A percentile compares a stretch with the other conserved stretches of the same genome.
Conservation (phyloP, 2,329 filamentous ascomycete species). For the Arachnomyces sp. region DNA sequence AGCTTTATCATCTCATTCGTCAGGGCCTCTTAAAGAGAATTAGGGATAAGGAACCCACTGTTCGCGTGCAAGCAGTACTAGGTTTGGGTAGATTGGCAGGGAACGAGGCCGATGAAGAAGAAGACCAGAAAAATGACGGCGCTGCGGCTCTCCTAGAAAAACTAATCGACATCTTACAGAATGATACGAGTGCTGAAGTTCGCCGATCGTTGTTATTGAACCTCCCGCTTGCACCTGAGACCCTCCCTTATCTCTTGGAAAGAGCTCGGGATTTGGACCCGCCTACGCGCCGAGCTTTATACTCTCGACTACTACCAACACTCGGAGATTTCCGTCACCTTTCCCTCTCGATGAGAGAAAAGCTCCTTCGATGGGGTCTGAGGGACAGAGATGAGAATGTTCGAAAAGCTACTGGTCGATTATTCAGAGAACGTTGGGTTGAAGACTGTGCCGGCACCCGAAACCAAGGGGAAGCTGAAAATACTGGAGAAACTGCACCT, state of each 20-base stretch:
- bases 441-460: conserved; percentile 76
- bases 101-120: conserved; percentile 61
- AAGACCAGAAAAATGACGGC: conserved; percentile 59
- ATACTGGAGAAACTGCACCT: conserved; percentile 46
- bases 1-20: conserved; percentile 75
- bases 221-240: conserved; percentile 74
- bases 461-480: conserved; percentile 50
- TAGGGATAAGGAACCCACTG: conserved; percentile 87
- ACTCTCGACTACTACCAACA: conserved; percentile 76
- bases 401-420: conserved; percentile 76
- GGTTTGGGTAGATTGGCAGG: conserved; percentile 79
- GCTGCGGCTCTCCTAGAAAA: conserved; percentile 68
- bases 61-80: conserved; percentile 84
- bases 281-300: conserved; percentile 74
- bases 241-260: conserved; percentile 81
- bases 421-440: conserved; percentile 96
- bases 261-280: conserved; percentile 83
- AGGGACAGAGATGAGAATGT: conserved; percentile 92
- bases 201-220: conserved; percentile 81
- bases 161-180: conserved; percentile 79
- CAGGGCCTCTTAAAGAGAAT: conserved; percentile 75
- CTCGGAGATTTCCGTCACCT: conserved; percentile 91
- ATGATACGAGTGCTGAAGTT: conserved; percentile 91
- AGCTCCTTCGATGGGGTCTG: conserved; percentile 88
- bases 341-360: conserved; percentile 89